phyloP scores from a whole-genome alignment of 2,329 filamentous ascomycete species.

The Talaromyces albobiverticillius region DNA sequence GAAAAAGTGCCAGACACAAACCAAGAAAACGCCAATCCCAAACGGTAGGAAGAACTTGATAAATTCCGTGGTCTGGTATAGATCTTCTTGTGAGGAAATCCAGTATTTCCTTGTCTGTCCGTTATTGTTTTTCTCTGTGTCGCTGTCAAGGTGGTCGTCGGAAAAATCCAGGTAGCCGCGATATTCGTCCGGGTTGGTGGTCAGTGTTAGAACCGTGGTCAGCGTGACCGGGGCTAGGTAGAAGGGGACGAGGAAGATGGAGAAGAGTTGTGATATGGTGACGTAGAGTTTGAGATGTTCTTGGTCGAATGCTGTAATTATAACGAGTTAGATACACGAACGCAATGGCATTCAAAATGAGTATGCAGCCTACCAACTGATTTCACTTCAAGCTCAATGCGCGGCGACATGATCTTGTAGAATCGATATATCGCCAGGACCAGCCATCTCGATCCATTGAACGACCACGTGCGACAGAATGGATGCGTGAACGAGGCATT shows the following conservation, averaged over 20 bases:
- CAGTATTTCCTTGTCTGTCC: slow-evolving; percentile 54
- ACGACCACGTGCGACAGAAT: slow-evolving; percentile 65
- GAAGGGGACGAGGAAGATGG: slow-evolving; percentile 73
- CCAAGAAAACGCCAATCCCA: slow-evolving; percentile 53
- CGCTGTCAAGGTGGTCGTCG: slow-evolving; percentile 19
- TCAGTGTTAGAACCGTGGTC: slow-evolving; percentile 65
- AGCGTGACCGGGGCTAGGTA: slow-evolving; percentile 67
- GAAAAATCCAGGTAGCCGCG: slow-evolving; percentile 18
- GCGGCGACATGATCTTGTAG: slow-evolving; percentile 80
- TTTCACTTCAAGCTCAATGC: slow-evolving; percentile 66
- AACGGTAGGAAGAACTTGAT: slow-evolving; percentile 68
- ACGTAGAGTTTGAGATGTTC: slow-evolving; percentile 67
- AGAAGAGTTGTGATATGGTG: slow-evolving; percentile 70
- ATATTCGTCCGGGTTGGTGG: slow-evolving; percentile 41
- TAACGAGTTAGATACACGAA: neutral
- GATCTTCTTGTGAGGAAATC: slow-evolving; percentile 73
- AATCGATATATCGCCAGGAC: slow-evolving; percentile 71
- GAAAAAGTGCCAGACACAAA: slow-evolving; percentile 63
- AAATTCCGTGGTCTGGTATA: slow-evolving; percentile 75
- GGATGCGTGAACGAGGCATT: slow-evolving; percentile 74
- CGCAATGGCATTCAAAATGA: no score
- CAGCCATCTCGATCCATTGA: slow-evolving; percentile 62
- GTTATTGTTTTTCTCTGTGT: neutral
- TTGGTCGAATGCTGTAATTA: slow-evolving; percentile 63
- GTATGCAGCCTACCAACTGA: no score